phyloP scores from a whole-genome alignment of 2,329 filamentous ascomycete genomes.

The Pestalotiopsis sp. region DNA sequence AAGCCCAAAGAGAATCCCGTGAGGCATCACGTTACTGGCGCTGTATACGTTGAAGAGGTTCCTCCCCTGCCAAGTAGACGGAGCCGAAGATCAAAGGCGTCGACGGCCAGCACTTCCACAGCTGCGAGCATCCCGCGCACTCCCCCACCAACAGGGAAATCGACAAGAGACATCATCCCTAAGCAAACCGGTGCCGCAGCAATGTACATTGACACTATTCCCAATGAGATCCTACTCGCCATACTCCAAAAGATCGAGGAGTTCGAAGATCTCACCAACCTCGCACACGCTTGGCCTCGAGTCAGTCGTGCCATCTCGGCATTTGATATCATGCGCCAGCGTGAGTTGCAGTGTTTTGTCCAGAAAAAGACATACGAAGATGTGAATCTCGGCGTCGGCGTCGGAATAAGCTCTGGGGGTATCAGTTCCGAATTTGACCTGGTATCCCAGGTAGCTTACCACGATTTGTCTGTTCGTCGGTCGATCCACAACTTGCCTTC shows the following conservation, averaged over 20 bases:
- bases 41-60: neutral
- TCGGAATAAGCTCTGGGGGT: conserved; percentile 28
- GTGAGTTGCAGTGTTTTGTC: conserved; percentile 50
- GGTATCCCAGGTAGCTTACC: conserved; percentile 43
- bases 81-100: neutral
- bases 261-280: conserved; percentile 37
- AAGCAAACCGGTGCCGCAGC: neutral
- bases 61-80: neutral
- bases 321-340: conserved; percentile 39
- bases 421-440: conserved; percentile 53
- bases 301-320: conserved; percentile 35
- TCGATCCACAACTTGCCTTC: conserved; percentile 47
- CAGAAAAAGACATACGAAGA: conserved; percentile 42
- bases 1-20: neutral
- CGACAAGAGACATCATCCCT: neutral
- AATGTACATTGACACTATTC: conserved; percentile 32
- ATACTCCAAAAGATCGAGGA: conserved; percentile 35
- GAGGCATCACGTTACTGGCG: neutral
- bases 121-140: neutral
- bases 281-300: conserved; percentile 38
- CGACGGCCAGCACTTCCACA: neutral
- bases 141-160: neutral
- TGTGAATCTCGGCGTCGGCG: conserved; percentile 45
- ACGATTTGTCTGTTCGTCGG: conserved; percentile 33
- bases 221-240: conserved; percentile 43